Evolutionary conservation across 2,329 filamentous ascomycete genomes (phyloP).

Genomic region (Fusarium guadeloupense): DNA sequence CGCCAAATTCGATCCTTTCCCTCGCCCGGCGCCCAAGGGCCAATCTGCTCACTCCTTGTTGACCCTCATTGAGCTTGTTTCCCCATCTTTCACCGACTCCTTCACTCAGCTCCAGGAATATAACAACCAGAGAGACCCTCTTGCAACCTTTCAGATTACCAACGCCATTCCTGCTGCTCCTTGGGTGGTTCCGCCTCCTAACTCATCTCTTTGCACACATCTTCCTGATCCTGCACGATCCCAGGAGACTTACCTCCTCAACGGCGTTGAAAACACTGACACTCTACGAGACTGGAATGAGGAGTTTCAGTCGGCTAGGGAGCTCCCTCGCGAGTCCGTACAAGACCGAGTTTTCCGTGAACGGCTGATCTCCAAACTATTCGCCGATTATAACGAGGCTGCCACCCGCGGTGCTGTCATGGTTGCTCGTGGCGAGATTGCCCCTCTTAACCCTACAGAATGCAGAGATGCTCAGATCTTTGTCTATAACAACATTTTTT

Average conservation of each 20-base stretch:
- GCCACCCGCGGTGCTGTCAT: constrained; percentile 91
- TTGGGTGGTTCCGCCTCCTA: constrained; percentile 82
- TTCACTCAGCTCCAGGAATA: constrained; percentile 84
- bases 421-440: constrained; percentile 91
- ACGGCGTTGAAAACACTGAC: constrained; percentile 92
- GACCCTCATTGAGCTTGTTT: constrained; percentile 79
- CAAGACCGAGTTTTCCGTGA: constrained; percentile 97
- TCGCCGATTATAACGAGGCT: constrained; percentile 97
- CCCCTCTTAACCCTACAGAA: constrained; percentile 94
- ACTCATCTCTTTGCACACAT: constrained; percentile 73
- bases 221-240: constrained; percentile 85
- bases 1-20: constrained; percentile 91
- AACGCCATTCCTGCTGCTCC: constrained; percentile 93
- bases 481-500: constrained; percentile 99
- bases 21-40: constrained; percentile 80
- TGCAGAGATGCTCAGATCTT: constrained; percentile 94
- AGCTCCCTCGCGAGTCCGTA: constrained; percentile 91
- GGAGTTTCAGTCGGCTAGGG: constrained; percentile 95
- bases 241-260: constrained; percentile 90
- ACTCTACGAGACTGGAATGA: constrained; percentile 98
- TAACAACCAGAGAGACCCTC: constrained; percentile 85
- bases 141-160: constrained; percentile 94
- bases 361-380: constrained; percentile 91
- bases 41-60: constrained; percentile 86
- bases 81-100: constrained; percentile 79